A percentile compares a stretch with the other conserved stretches of the same genome.
These are phyloP conservation scores for Suillus hirtellus DNA, from an alignment of 768 basidiomycete genomes.

Conservation along the genomic window DNA sequence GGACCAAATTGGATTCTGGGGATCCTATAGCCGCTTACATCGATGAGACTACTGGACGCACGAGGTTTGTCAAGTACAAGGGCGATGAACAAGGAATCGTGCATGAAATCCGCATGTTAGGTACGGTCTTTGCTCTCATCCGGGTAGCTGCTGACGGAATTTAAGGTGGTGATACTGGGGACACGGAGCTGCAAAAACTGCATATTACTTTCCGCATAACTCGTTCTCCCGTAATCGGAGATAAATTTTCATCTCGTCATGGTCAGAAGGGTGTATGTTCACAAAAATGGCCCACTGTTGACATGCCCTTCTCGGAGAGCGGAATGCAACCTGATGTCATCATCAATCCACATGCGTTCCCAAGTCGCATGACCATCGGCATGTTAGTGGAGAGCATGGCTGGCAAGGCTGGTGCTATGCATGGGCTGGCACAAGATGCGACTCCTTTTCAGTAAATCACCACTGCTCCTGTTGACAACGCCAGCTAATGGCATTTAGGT, in stretches of 20 bases:
- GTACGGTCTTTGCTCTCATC: constrained; percentile 40
- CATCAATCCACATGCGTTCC: constrained; percentile 99
- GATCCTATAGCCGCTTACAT: constrained; percentile 85
- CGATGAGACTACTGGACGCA: constrained; percentile 81
- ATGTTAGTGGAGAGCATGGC: constrained; percentile 99
- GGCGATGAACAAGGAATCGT: constrained; percentile 90
- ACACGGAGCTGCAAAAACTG: constrained; percentile 86
- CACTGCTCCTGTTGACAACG: constrained; percentile 8
- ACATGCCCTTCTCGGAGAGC: constrained; percentile 99
- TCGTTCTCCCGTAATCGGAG: constrained; percentile 95
- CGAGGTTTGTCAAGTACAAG: constrained; percentile 91
- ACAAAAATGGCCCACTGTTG: constrained; percentile 96
- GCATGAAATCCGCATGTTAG: constrained; percentile 88
- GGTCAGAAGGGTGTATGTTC: constrained; percentile 99
- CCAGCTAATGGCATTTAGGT: constrained; percentile 48
- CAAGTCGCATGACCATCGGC: constrained; percentile 99
- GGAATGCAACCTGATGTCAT: constrained; percentile 99
- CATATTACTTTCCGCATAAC: constrained; percentile 93
- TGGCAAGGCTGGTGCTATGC: constrained; percentile 98
- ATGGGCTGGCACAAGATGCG: constrained; percentile 96
- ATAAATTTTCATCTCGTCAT: constrained; percentile 98
- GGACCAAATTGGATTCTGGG: constrained; percentile 66
- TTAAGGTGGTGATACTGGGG: constrained; percentile 84
- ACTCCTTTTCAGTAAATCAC: constrained; percentile 90
- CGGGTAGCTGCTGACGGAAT: constrained; percentile 2